Evolutionary conservation across 73 alveolate species (phyloP), one percentile per base, ranked within the genome.

Genomic region (Paramecium sexaurelia): DNA sequence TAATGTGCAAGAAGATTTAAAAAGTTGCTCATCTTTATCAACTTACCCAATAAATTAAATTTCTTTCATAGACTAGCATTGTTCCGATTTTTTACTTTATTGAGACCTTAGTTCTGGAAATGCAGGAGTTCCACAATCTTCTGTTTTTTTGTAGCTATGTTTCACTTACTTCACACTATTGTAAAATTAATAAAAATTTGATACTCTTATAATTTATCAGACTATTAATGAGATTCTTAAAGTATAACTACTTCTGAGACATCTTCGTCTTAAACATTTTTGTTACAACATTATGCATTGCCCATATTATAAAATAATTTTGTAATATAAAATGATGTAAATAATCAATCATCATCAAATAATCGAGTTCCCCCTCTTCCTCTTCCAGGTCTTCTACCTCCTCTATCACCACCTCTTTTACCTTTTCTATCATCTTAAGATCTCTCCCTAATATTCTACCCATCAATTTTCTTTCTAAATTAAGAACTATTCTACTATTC

Each of bases 281-380:
- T 22, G 1, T 61, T 29, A 61, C 83, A 61, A 24, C 83, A 61
- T 32, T 61, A 32, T 3, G 83, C 83, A 61, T 20, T 61, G 0
- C 83, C 83, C 83, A 61, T 61, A 29, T 61, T 29, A 26, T 61
- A 61, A 57, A 29, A 29, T 61, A 61, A 51, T 51, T 61, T 22
- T 61, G 83, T 29, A 11, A 61, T 61, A 61, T 61, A 61, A 61
- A 61, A 61, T 19, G 83, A 61, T 61, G 83, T 61, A 61, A 61
- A 61, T 61, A 11, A 56, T 78, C 90, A 78, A 43, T 78, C 90
- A 78, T 78, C 51, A 78, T 43, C 90, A 78, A 78, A 78, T 24
- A 78, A 45, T 78, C 85, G 29, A 27, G 19, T 29, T 4, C 92
- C 68, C 11, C 92, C 83, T n/a, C 41, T 78, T 22, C 91, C 73